Evolutionary conservation across 1,139 yeast genomes (phyloP), one percentile per base, ranked within the genome.

Genomic region (Eremothecium sinecaudum): DNA sequence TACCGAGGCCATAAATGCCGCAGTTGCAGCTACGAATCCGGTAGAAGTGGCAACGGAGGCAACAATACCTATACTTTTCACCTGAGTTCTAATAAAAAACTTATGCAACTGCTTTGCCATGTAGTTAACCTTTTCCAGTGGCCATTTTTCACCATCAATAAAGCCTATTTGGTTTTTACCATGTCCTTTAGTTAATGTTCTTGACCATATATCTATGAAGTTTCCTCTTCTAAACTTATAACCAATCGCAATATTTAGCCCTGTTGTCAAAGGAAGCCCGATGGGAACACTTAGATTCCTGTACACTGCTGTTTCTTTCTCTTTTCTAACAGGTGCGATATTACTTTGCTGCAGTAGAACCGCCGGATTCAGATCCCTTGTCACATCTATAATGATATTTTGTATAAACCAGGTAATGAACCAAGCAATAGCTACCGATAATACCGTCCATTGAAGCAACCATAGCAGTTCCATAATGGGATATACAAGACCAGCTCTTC

Each of bases 181-280:
- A 23, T 32, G 37, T 23, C 54, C 43, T 17, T 53, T 46, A 15
- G 47, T 51, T 57, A 63, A 52, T 6, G 56, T 53, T 14, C 64
- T 59, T 8, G 53, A 51, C 86, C 87, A 79, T 3, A 79, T 55
- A 56, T 79, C 92, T 46, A 73, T 67, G 37, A 79, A 56, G 43
- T 74, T 76, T 6, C 90, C 90, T 49, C 76, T 76, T 44, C 90
- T 63, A 14, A 78, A 47, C 46, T 72, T 75, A 55, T 77, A 79
- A 22, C 71, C 75, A 33, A 70, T 66, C 35, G 81, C 64, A 16
- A 80, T 68, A 30, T 73, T 74, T 32, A 80, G 59, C 0, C 92
- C 92, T 1, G 80, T 73, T 16, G 78, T 64, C 28, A 79, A 61
- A 0, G 79, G 77, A 40, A 69, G 59, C 2, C 78, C 75, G 47